These are phyloP conservation scores for Hydnomerulius pinastri DNA, from an alignment of 768 basidiomycete genomes.

Conservation along the genomic window DNA sequence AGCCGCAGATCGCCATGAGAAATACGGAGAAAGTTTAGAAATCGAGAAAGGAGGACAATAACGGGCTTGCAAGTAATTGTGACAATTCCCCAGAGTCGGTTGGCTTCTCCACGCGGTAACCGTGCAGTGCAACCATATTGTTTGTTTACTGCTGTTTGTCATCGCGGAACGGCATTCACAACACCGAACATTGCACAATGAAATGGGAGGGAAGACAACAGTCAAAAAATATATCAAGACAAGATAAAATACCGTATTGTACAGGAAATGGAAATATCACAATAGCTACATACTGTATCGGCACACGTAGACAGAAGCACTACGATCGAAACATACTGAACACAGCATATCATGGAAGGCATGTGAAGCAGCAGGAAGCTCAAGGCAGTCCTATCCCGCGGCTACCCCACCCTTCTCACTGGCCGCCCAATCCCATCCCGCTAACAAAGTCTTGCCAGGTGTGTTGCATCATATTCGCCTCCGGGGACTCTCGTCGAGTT, in stretches of 20 bases:
- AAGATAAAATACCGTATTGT: constrained; percentile 15
- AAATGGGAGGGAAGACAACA: too few species aligned
- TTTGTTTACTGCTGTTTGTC: constrained; percentile 27
- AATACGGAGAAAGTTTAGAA: constrained; percentile 1
- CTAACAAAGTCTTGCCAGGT: constrained; percentile 67
- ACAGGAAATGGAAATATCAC: constrained; percentile 6
- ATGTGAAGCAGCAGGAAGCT: constrained; percentile 5
- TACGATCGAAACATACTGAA: constrained; percentile 9
- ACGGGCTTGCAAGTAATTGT: background rate
- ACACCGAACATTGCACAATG: too few species aligned
- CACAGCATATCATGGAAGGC: constrained; percentile 10
- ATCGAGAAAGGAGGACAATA: background rate
- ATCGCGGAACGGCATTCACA: background rate
- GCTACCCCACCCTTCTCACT: background rate
- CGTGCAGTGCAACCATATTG: constrained; percentile 2
- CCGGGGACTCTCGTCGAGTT: constrained; percentile 47
- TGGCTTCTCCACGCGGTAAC: constrained; percentile 7
- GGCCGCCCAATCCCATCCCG: constrained; percentile 21
- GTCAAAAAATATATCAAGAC: constrained; percentile 19
- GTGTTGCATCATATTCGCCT: constrained; percentile 56
- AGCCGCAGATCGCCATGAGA: constrained; percentile 59
- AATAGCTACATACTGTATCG: constrained; percentile 21
- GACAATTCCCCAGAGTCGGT: background rate
- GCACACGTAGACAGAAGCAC: constrained; percentile 4
- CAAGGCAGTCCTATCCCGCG: background rate